phyloP scores from a whole-genome alignment of 768 basidiomycete species.

The Symmetrospora coprosmae region DNA sequence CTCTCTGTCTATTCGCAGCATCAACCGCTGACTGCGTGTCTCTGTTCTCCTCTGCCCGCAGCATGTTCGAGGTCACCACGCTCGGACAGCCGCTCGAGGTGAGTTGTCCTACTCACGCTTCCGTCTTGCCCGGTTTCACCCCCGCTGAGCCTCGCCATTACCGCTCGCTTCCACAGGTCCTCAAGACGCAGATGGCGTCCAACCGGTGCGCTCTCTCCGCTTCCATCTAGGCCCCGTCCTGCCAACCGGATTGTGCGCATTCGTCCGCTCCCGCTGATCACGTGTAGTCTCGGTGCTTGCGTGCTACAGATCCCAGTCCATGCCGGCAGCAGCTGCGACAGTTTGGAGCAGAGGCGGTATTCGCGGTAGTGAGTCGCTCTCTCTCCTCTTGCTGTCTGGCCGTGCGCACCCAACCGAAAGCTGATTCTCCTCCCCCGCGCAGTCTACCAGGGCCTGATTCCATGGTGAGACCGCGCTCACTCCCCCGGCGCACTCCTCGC shows the following conservation, averaged over 20 bases:
- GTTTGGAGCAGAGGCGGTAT: conserved; percentile 88
- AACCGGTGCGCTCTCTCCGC: conserved; percentile 46
- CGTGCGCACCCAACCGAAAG: not conserved
- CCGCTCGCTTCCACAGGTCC: conserved; percentile 20
- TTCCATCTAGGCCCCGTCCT: not conserved
- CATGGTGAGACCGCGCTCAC: conserved; percentile 52
- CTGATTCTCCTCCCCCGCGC: not conserved
- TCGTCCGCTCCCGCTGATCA: not conserved
- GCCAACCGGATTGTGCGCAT: not conserved
- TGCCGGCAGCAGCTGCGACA: conserved; percentile 66
- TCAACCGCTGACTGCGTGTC: not conserved
- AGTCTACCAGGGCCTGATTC: conserved; percentile 93
- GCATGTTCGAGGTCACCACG: conserved; percentile 84
- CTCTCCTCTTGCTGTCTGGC: not conserved
- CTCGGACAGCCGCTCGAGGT: conserved; percentile 97
- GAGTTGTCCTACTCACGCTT: not conserved
- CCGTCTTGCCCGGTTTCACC: too few relatives aligned
- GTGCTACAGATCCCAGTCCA: conserved; percentile 49
- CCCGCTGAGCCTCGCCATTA: not conserved
- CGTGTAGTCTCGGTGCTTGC: not conserved
- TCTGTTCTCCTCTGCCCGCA: too few relatives aligned
- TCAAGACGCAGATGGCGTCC: conserved; percentile 99
- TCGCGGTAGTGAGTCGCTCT: conserved; percentile 45
- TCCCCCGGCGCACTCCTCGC: not conserved
- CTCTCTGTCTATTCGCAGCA: not conserved